phyloP scores from a whole-genome alignment of 352 stramenopile genomes.

The Phytophthora megakarya region DNA sequence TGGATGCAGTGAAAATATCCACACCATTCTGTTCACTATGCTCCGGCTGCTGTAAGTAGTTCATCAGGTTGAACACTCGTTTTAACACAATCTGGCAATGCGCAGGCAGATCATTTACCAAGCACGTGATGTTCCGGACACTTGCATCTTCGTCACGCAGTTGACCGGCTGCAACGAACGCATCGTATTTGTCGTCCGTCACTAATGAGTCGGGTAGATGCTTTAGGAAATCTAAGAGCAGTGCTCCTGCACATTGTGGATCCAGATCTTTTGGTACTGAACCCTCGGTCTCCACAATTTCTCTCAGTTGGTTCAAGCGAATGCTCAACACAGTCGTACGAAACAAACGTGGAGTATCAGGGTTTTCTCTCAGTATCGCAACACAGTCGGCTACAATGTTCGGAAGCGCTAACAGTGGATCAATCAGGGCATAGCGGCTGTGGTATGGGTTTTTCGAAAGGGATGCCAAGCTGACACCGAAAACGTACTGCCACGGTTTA shows the following conservation, averaged over 20 bases:
- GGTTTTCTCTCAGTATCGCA: constrained; percentile 62
- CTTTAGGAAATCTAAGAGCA: constrained; percentile 83
- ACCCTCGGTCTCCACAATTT: constrained; percentile 76
- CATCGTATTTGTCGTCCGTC: constrained; percentile 81
- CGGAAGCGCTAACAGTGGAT: constrained; percentile 70
- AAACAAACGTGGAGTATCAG: constrained; percentile 75
- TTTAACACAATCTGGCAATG: constrained; percentile 79
- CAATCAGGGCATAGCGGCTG: constrained; percentile 77
- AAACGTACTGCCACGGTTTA: constrained; percentile 86
- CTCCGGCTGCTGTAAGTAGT: constrained; percentile 66
- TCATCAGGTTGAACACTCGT: constrained; percentile 67
- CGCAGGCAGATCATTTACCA: constrained; percentile 76
- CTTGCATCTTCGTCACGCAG: constrained; percentile 76
- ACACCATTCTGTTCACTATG: constrained; percentile 69
- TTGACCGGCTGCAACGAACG: constrained; percentile 73
- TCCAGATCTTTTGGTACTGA: constrained; percentile 65
- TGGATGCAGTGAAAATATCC: constrained; percentile 62
- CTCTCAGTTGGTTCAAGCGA: constrained; percentile 69
- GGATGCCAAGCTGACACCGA: constrained; percentile 74
- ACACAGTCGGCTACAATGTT: constrained; percentile 84
- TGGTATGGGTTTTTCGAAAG: constrained; percentile 83
- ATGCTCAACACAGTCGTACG: constrained; percentile 78
- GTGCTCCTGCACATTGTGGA: constrained; percentile 61
- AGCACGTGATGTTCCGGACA: constrained; percentile 76
- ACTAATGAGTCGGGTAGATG: constrained; percentile 77